Base-by-base conservation (phyloP, 2,329 filamentous ascomycete species). In the Tricladium varicosporioides region DNA sequence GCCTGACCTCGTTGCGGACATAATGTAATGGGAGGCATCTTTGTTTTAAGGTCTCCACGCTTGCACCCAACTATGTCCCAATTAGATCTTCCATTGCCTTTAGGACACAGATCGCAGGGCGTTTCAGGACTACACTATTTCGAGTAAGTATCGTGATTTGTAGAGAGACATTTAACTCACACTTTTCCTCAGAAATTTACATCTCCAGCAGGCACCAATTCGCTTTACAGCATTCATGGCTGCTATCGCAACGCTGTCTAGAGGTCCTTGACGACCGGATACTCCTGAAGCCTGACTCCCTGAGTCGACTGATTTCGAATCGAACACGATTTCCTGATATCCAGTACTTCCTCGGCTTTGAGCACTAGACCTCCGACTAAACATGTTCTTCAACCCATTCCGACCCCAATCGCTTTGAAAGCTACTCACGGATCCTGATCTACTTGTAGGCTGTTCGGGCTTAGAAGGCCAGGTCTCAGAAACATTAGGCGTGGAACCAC, bases 121-220 rank as follows among this genome's bases (percentile, higher is more conserved):
- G 15, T 45, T 16, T 58, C 15, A 31, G 55, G 11, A 19, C 44
- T 49, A 45, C 57, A 62, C 60, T 62, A 9, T 11, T 31, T 11
- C 16, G 2, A 42, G n/a, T 59, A 48, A 49, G 27, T 14, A 27
- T 51, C 4, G 16, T 4, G 2, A 5, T 51, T 2, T 10, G 10
- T 13, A 52, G n/a, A 5, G 5, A 40, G 40, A 16, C 5, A 18
- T 7, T 5, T 16, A 10, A 55, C 60, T 48, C 31, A 59, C 60
- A 13, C 44, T 48, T 22, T 62, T 62, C 18, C 57, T 57, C 8
- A 58, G 22, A 19, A 59, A 58, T 48, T 56, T 62, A 22, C 60
- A 62, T 22, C 57, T 57, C 60, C 60, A 60, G 45, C 58, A 60
- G 14, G 55, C 55, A 16, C 52, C 53, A 27, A 58, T 49, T 33